phyloP scores from a whole-genome alignment of 2,329 filamentous ascomycete genomes.

The Lachnellula arida region DNA sequence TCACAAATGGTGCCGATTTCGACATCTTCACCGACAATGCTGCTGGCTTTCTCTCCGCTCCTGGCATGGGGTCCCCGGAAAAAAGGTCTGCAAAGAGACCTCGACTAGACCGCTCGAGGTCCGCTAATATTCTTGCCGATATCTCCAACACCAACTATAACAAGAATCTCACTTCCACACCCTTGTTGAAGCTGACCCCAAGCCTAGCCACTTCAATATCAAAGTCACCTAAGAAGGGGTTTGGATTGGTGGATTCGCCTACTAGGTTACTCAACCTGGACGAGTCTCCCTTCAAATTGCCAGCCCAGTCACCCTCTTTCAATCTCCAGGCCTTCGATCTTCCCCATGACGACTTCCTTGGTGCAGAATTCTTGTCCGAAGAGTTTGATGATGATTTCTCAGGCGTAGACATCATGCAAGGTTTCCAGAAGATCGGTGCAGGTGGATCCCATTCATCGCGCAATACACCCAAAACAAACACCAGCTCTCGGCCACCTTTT shows the following conservation, averaged over 20 bases:
- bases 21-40: slow-evolving; percentile 53
- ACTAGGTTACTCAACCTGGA: slow-evolving; percentile 43
- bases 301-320: slow-evolving; percentile 17
- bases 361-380: slow-evolving; percentile 52
- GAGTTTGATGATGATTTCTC: slow-evolving; percentile 53
- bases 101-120: slow-evolving; percentile 59
- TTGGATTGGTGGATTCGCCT: slow-evolving; percentile 49
- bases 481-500: slow-evolving; percentile 20
- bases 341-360: slow-evolving; percentile 49
- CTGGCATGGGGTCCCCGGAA: slow-evolving; percentile 58
- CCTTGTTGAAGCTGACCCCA: slow-evolving; percentile 45
- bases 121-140: slow-evolving; percentile 57
- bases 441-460: slow-evolving; percentile 16
- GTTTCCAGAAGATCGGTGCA: slow-evolving; percentile 73
- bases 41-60: slow-evolving; percentile 41
- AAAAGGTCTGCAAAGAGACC: slow-evolving; percentile 58
- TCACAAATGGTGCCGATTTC: slow-evolving; percentile 44
- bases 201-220: slow-evolving; percentile 33
- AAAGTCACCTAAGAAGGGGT: slow-evolving; percentile 54
- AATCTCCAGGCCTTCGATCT: slow-evolving; percentile 23
- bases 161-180: slow-evolving; percentile 47
- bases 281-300: slow-evolving; percentile 19
- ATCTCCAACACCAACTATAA: slow-evolving; percentile 43
- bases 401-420: slow-evolving; percentile 67
- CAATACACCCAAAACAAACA: slow-evolving; percentile 20